Percentiles rank a stretch among this genome's conserved stretches.
Evolutionary conservation across 2,329 filamentous ascomycete genomes (phyloP).

Genomic region (Pyrenophora seminiperda): DNA sequence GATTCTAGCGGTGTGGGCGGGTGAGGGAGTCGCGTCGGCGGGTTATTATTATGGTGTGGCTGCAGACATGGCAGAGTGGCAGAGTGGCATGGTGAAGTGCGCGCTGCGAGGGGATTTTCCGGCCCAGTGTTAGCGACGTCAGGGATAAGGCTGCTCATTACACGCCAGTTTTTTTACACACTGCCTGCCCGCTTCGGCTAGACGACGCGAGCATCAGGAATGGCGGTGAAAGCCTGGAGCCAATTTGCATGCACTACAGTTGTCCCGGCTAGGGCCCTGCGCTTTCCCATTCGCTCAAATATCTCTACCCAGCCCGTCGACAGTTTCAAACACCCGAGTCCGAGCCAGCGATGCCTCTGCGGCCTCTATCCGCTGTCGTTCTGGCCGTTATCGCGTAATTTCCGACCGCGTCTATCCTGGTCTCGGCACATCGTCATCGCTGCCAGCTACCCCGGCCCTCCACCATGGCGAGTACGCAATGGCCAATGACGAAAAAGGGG

Average conservation of each 20-base stretch:
- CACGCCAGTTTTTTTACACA: conserved; percentile 28
- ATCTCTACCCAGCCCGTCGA: not conserved
- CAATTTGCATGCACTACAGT: conserved; percentile 1
- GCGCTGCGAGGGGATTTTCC: conserved; percentile 32
- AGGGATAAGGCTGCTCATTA: conserved; percentile 18
- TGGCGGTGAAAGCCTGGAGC: conserved; percentile 17
- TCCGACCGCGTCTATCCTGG: conserved; percentile 3
- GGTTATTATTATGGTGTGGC: not conserved
- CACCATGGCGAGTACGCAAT: not conserved
- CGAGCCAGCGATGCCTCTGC: not conserved
- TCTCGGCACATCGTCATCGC: not conserved
- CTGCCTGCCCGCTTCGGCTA: conserved; percentile 2
- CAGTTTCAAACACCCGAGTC: conserved; percentile 10
- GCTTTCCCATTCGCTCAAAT: conserved; percentile 7
- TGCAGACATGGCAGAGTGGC: conserved; percentile 32
- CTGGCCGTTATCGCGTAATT: conserved; percentile 3
- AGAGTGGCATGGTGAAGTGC: conserved; percentile 18
- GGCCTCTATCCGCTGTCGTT: conserved; percentile 8
- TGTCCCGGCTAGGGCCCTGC: not conserved
- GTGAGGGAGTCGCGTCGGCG: not conserved
- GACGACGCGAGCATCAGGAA: conserved; percentile 5
- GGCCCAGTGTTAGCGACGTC: conserved; percentile 28
- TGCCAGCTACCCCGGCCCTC: conserved; percentile 1
- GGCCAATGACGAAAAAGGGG: not conserved
- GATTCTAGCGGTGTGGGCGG: conserved; percentile 4